Conservation (phyloP, 805 yeast genomes). For the Teunomyces lycoperdinae region DNA sequence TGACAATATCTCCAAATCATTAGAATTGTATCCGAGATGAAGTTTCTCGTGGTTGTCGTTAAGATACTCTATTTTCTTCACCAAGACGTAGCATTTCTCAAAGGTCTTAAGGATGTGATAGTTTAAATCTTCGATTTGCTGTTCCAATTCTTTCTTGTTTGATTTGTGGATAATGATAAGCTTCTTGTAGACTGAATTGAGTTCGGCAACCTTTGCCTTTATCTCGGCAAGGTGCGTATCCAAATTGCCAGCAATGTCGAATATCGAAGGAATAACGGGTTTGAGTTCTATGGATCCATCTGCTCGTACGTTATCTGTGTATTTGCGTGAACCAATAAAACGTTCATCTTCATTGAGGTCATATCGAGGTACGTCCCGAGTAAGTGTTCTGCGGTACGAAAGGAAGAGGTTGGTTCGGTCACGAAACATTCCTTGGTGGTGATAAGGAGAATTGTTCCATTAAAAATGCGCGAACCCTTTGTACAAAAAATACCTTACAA, state of each 20-base stretch:
- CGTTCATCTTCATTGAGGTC: constrained; percentile 60
- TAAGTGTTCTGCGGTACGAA: constrained; percentile 86
- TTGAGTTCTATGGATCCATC: constrained; percentile 53
- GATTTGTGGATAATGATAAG: constrained; percentile 84
- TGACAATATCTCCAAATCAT: constrained; percentile 64
- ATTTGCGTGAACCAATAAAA: constrained; percentile 39
- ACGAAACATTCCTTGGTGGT: constrained; percentile 60
- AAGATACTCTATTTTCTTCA: constrained; percentile 58
- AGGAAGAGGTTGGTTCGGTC: constrained; percentile 91
- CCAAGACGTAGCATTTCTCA: constrained; percentile 73
- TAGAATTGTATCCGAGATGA: constrained; percentile 35
- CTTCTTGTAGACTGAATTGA: constrained; percentile 72
- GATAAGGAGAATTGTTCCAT: background rate
- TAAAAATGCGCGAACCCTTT: background rate
- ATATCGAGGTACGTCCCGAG: constrained; percentile 47
- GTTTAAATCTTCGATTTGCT: constrained; percentile 74
- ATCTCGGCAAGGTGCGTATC: constrained; percentile 60
- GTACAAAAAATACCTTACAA: background rate
- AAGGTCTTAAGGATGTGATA: constrained; percentile 70
- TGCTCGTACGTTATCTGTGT: constrained; percentile 14
- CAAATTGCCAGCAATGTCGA: constrained; percentile 69
- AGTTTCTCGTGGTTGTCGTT: constrained; percentile 40
- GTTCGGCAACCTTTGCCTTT: constrained; percentile 51
- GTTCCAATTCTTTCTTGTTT: constrained; percentile 75
- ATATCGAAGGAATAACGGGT: constrained; percentile 72